phyloP scores from a whole-genome alignment of 257 asterid genomes.

The Rehmannia glutinosa region DNA sequence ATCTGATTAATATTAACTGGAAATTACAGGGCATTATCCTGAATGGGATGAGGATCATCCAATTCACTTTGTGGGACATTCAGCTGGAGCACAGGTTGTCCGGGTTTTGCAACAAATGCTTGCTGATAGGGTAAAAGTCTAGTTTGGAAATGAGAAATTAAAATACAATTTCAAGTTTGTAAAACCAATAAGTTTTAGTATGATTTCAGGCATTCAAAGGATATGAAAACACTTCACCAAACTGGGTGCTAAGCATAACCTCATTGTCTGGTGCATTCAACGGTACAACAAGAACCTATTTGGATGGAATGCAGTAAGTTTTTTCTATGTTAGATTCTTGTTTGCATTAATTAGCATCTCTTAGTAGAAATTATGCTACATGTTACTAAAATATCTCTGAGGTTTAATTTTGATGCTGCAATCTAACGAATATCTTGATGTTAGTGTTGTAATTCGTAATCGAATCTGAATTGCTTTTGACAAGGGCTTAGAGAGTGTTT shows the following conservation, averaged over 20 bases:
- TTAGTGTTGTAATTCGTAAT: too few relatives aligned
- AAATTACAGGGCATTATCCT: constrained; percentile 70
- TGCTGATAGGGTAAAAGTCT: constrained; percentile 60
- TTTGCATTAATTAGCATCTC: neutral
- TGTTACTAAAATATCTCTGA: too few relatives aligned
- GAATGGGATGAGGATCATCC: constrained; percentile 97
- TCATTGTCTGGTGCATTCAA: constrained; percentile 94
- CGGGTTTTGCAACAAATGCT: constrained; percentile 97
- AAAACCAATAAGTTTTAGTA: neutral
- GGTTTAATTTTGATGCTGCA: too few relatives aligned
- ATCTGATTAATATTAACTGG: constrained; percentile 7
- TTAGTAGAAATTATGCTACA: too few relatives aligned
- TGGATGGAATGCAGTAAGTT: constrained; percentile 91
- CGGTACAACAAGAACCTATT: constrained; percentile 85
- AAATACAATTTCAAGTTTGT: neutral
- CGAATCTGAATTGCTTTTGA: too few relatives aligned
- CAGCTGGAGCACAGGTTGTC: constrained; percentile 93
- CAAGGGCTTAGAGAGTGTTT: too few relatives aligned
- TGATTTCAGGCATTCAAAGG: constrained; percentile 70
- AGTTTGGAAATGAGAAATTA: neutral
- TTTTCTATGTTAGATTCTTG: neutral
- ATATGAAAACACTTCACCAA: constrained; percentile 57
- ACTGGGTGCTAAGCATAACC: constrained; percentile 85
- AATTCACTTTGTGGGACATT: constrained; percentile 91
- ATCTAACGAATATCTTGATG: too few relatives aligned